Base-by-base conservation (phyloP, 768 basidiomycete species). In the Kwoniella shandongensis region DNA sequence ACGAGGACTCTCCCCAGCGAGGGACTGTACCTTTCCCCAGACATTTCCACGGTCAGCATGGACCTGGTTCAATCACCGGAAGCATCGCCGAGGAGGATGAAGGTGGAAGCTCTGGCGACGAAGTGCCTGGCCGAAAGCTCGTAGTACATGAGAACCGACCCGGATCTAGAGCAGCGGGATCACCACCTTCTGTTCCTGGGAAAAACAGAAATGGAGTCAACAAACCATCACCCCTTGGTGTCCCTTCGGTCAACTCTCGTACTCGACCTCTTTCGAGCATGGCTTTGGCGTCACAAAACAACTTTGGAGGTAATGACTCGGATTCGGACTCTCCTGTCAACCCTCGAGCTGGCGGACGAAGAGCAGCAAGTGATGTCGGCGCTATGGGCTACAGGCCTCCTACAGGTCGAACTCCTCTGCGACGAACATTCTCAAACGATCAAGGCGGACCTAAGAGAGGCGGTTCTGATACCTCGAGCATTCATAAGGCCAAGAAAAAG, bases 21-120 rank as follows among this genome's bases (percentile, higher is more conserved):
- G 23, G 29, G 6, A 30, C 48, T n/a, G 35, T 44, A 17, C 65
- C 53, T n/a, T 66, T 63, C 55, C 67, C 63, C 11, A 61, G 62
- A 49, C 48, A 48, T 27, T 46, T 57, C 26, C 57, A 51, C 23
- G 49, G 49, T 18, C 36, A 17, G 12, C 51, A 62, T 32, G 61
- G 46, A 32, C 57, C 59, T 7, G 66, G 72, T 15, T 70, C 68
- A 17, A 71, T 76, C 53, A 68, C 75, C 6, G 75, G 73, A 23
- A 68, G 66, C 47, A 76, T 76, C 44, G 68, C 67, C 20, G 75
- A 76, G 30, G 75, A 76, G 52, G 67, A 76, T 35, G 75, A 76
- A 51, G 63, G 65, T 20, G 70, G 71, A 5, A 63, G 65, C 18
- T 74, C 72, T n/a, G 67, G 49, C n/a, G 75, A 73, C 26, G 71